These are phyloP conservation scores for Ceratobasidium sp. DNA, from an alignment of 1,284 basidiomycete genomes.

Conservation along the genomic window DNA sequence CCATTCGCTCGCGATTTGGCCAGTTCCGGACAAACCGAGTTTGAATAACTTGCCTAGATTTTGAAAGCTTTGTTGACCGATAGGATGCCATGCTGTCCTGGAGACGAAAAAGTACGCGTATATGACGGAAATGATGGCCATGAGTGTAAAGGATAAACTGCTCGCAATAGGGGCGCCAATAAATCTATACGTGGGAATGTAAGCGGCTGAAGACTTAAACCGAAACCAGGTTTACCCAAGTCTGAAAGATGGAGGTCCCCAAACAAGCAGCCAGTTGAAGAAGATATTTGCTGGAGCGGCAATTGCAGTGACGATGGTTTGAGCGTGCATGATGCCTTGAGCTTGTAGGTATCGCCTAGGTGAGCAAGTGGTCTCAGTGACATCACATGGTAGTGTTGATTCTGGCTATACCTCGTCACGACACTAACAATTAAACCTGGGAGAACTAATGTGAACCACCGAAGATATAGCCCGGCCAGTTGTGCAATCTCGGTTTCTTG, in stretches of 20 bases:
- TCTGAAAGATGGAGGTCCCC: constrained; percentile 28
- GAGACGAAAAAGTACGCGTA: constrained; percentile 80
- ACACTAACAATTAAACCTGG: constrained; percentile 75
- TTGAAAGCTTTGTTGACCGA: constrained; percentile 70
- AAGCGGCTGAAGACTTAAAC: neutral
- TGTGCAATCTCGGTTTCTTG: constrained; percentile 89
- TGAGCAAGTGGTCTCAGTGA: too few relatives aligned
- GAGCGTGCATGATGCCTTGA: constrained; percentile 83
- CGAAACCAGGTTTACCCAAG: neutral
- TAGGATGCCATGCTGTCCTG: constrained; percentile 83
- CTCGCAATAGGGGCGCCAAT: constrained; percentile 92
- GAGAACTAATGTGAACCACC: constrained; percentile 74
- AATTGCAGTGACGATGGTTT: constrained; percentile 81
- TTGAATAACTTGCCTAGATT: constrained; percentile 75
- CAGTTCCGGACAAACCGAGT: constrained; percentile 81
- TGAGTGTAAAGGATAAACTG: constrained; percentile 86
- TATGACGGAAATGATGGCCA: constrained; percentile 69
- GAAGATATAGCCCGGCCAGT: constrained; percentile 78
- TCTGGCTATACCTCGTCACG: constrained; percentile 66
- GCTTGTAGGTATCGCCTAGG: constrained; percentile 85
- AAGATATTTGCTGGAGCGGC: constrained; percentile 87
- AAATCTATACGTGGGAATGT: constrained; percentile 90
- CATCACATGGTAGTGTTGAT: too few relatives aligned
- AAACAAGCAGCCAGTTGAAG: constrained; percentile 76
- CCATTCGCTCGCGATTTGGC: constrained; percentile 81